Evolutionary conservation across 371 early-diverging fungal genomes (phyloP), one percentile per base, ranked within the genome.

Genomic region (Coelomomyces lativittatus): DNA sequence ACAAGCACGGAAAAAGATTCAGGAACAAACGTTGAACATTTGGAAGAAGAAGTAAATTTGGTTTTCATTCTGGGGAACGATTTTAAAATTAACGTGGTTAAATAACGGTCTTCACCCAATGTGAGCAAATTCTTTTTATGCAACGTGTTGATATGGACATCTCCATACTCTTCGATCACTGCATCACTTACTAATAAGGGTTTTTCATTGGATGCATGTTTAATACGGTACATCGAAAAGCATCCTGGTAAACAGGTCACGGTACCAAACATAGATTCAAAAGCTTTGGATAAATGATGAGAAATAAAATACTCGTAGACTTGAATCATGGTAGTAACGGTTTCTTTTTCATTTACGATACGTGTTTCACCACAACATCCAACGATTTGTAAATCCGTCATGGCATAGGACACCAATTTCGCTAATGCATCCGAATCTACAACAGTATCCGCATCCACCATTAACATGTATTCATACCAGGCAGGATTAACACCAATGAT

Each of bases 241-340:
- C 92, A 91, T 28, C 96, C 92, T 17, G 91, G 92, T 53, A 91
- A 63, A 66, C 92, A 95, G 2, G 92, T 89, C 30, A 91, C 92
- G 21, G 86, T 78, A 4, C 98, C 98, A 66, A 99, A 98, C 44
- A 98, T 75, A n/a, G 90, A 89, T 63, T 99, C 99, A 63, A 99
- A 99, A 0, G 97, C 89, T 48, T 87, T 87, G 44, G 80, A 65
- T 28, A 85, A 57, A 53, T 87, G 85, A 61, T 87, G 88, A 11
- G 83, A 83, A 39, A 85, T 86, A 46, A 82, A 88, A 61, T 88
- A 89, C 57, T 89, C 74, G 62, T 85, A 79, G 44, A 73, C 85
- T 54, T 86, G 93, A 56, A 86, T 91, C 83, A 86, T 88, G 10
- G 92, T 88, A 15, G 88, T 83, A 87, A 86, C 85, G 6, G 83